A percentile compares a stretch with the other conserved stretches of the same genome.
phyloP scores from a whole-genome alignment of 495 filamentous ascomycete genomes.

The Penicillium desertorum region DNA sequence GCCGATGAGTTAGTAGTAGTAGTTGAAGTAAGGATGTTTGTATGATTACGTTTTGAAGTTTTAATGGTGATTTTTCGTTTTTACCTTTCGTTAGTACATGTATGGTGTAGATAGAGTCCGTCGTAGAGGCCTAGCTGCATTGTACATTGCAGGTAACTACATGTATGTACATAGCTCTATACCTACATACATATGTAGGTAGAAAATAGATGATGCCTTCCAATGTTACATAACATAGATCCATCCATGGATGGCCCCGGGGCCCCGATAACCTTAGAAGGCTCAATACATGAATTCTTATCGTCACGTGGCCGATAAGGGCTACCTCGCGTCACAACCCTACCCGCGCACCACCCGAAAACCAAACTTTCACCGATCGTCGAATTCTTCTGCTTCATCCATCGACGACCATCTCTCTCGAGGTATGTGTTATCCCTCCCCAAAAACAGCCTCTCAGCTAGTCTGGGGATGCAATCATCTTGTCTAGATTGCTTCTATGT shows the following conservation, averaged over 20 bases:
- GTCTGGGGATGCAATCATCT: slow-evolving; percentile 51
- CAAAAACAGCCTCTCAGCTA: slow-evolving; percentile 47
- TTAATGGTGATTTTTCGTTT: not conserved
- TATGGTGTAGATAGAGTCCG: not conserved
- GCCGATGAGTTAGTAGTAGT: slow-evolving; percentile 9
- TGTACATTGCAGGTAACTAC: not conserved
- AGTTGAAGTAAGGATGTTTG: not conserved
- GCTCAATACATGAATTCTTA: slow-evolving; percentile 14
- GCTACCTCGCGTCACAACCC: slow-evolving; percentile 23
- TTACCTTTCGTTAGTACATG: not conserved
- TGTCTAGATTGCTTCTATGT: slow-evolving; percentile 15
- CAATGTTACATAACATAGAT: too few species aligned
- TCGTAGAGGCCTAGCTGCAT: not conserved
- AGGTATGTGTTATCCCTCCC: slow-evolving; percentile 46
- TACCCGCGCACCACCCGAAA: slow-evolving; percentile 39
- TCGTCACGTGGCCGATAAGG: slow-evolving; percentile 38
- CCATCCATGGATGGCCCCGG: too few species aligned
- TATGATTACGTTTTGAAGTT: not conserved
- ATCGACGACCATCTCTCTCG: slow-evolving; percentile 35
- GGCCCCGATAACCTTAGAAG: slow-evolving; percentile 19
- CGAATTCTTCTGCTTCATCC: slow-evolving; percentile 23
- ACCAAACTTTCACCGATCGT: slow-evolving; percentile 19
- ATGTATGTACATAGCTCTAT: too few species aligned
- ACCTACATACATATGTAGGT: too few species aligned
- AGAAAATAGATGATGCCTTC: slow-evolving; percentile 9